Conservation (phyloP, 345 rosid genomes). For the Rubroshorea leprosula region DNA sequence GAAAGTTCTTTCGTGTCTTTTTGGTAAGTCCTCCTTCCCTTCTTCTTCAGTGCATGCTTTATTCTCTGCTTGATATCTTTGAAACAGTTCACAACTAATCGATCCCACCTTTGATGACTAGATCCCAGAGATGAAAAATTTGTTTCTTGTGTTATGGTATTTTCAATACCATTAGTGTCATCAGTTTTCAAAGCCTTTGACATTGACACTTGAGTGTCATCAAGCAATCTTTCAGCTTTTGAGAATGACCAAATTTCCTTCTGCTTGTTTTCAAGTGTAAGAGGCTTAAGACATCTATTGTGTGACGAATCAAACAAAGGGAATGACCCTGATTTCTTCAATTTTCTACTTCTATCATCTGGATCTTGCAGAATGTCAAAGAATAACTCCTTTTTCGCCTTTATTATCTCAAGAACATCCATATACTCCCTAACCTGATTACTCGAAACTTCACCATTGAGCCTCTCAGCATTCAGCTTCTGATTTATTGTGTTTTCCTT, state of each 20-base stretch:
- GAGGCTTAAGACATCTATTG: constrained; percentile 27
- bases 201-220: constrained; percentile 11
- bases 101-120: constrained; percentile 45
- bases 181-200: constrained; percentile 6
- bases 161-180: constrained; percentile 8
- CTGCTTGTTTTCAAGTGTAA: constrained; percentile 63
- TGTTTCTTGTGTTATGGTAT: constrained; percentile 20
- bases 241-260: constrained; percentile 59
- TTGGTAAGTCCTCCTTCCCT: constrained; percentile 23
- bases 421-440: constrained; percentile 45
- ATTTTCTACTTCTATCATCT: constrained; percentile 17
- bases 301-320: constrained; percentile 41
- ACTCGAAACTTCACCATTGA: constrained; percentile 18
- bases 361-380: constrained; percentile 44
- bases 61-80: constrained; percentile 54
- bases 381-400: constrained; percentile 49
- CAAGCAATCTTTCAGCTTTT: constrained; percentile 23
- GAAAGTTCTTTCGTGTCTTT: background rate
- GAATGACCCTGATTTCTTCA: constrained; percentile 75
- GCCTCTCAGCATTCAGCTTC: constrained; percentile 14
- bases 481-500: constrained; percentile 9
- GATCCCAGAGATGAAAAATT: constrained; percentile 23
- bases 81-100: constrained; percentile 35
- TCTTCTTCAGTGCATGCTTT: constrained; percentile 46
- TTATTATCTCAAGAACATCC: constrained; percentile 57